A percentile compares a stretch with the other conserved stretches of the same genome.
phyloP scores from a whole-genome alignment of 2,329 filamentous ascomycete species.

The Daldinia sp. region DNA sequence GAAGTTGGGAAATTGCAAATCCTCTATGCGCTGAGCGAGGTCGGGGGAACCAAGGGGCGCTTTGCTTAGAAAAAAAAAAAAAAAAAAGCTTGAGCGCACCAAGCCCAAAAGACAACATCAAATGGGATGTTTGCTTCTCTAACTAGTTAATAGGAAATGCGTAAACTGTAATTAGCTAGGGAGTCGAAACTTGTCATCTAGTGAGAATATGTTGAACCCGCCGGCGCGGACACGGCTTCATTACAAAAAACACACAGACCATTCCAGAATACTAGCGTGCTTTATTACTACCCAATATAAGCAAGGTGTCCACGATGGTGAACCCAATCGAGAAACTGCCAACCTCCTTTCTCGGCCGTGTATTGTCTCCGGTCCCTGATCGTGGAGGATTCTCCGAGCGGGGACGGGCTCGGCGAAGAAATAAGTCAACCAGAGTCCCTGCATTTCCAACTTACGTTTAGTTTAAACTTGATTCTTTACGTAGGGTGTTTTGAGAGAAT shows the following conservation, averaged over 20 bases:
- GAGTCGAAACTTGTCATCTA: conserved; percentile 16
- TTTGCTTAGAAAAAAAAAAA: no score
- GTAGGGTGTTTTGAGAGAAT: neutral
- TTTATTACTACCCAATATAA: conserved; percentile 40
- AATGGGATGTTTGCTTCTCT: neutral
- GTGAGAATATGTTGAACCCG: conserved; percentile 27
- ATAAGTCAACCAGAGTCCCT: conserved; percentile 20
- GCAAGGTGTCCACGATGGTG: conserved; percentile 30
- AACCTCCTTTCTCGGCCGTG: conserved; percentile 39
- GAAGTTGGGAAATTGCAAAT: conserved; percentile 3
- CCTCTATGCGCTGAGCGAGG: conserved; percentile 1
- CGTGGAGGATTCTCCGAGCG: conserved; percentile 37
- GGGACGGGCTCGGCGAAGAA: conserved; percentile 37
- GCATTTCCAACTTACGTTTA: neutral
- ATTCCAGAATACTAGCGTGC: conserved; percentile 28
- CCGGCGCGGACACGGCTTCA: conserved; percentile 32
- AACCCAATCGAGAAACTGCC: conserved; percentile 33
- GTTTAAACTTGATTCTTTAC: neutral
- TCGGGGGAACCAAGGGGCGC: conserved; percentile 1
- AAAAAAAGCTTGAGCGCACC: conserved; percentile 17
- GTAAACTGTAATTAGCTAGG: conserved; percentile 10
- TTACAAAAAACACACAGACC: conserved; percentile 23
- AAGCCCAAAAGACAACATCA: conserved; percentile 24
- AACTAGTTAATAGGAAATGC: conserved; percentile 4
- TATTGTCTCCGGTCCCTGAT: conserved; percentile 28